These are phyloP conservation scores for Penium margaritaceum DNA, from an alignment of 139 green algal genomes.

Conservation along the genomic window DNA sequence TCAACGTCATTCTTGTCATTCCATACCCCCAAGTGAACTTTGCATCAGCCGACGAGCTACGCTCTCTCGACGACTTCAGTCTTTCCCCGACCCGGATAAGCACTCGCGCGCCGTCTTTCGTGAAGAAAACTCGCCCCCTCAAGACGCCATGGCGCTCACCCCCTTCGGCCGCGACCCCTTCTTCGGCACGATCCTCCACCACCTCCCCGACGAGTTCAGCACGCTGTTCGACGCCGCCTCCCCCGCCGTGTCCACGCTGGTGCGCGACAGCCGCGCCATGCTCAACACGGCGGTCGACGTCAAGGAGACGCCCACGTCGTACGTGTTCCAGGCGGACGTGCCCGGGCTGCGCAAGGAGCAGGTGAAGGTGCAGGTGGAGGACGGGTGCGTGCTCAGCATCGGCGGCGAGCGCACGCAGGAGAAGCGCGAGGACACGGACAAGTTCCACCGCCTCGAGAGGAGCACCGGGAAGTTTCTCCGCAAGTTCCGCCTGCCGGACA, in stretches of 20 bases:
- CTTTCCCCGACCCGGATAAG: too few species aligned
- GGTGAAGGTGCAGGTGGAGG: conserved; percentile 45
- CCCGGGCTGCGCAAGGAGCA: conserved; percentile 34
- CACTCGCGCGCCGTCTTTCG: too few species aligned
- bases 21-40: too few species aligned
- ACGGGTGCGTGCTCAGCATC: conserved; percentile 37
- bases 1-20: too few species aligned
- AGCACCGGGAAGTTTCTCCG: conserved; percentile 34
- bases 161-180: conserved; percentile 3
- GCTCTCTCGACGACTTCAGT: too few species aligned
- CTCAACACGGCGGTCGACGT: conserved; percentile 38
- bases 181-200: neutral
- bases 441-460: conserved; percentile 35
- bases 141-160: conserved; percentile 17
- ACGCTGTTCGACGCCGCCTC: conserved; percentile 19
- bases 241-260: neutral
- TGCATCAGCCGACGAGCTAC: too few species aligned
- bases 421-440: conserved; percentile 35
- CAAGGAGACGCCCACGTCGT: conserved; percentile 19
- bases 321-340: conserved; percentile 38
- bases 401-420: conserved; percentile 29
- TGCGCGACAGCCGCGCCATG: neutral
- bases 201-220: conserved; percentile 39
- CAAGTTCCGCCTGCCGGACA: conserved; percentile 32
- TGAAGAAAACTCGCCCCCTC: too few species aligned